Conservation (phyloP, 352 stramenopile genomes). For the Phytopythium delawarense region DNA sequence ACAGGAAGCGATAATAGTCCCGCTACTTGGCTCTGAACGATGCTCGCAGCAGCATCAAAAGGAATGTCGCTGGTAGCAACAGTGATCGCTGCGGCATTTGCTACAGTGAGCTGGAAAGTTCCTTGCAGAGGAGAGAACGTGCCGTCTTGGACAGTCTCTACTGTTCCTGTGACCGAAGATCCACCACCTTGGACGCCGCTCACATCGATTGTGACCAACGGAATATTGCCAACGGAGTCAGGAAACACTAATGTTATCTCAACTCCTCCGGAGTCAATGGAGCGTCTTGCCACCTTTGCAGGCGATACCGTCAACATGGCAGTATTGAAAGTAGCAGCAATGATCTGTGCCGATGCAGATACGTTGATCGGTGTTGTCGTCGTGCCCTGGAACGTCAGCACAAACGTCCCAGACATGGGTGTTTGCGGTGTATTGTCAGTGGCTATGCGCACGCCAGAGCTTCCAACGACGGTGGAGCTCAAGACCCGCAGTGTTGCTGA, state of each 20-base stretch:
- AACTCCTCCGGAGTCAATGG: background rate
- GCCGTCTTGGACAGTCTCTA: constrained; percentile 22
- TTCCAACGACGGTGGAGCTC: constrained; percentile 19
- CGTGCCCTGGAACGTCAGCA: constrained; percentile 11
- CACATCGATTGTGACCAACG: constrained; percentile 12
- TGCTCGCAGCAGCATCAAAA: constrained; percentile 3
- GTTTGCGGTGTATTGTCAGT: constrained; percentile 15
- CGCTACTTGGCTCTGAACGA: constrained; percentile 18
- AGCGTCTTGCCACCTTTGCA: background rate
- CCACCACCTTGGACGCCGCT: constrained; percentile 19
- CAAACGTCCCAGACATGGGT: constrained; percentile 16
- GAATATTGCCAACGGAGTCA: constrained; percentile 18
- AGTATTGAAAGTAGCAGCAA: constrained; percentile 9
- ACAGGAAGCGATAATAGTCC: constrained; percentile 9
- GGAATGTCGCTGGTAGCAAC: background rate
- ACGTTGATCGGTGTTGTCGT: constrained; percentile 3
- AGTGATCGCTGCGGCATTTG: background rate
- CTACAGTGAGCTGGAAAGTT: background rate
- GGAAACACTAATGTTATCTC: constrained; percentile 15
- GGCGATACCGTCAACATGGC: background rate
- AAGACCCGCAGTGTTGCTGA: constrained; percentile 13
- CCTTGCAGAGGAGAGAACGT: constrained; percentile 20
- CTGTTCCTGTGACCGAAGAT: constrained; percentile 8
- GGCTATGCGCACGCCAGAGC: constrained; percentile 14
- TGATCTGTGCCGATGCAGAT: background rate